These are phyloP conservation scores for Flagelloscypha sp. DNA, from an alignment of 768 basidiomycete species.

Conservation along the genomic window DNA sequence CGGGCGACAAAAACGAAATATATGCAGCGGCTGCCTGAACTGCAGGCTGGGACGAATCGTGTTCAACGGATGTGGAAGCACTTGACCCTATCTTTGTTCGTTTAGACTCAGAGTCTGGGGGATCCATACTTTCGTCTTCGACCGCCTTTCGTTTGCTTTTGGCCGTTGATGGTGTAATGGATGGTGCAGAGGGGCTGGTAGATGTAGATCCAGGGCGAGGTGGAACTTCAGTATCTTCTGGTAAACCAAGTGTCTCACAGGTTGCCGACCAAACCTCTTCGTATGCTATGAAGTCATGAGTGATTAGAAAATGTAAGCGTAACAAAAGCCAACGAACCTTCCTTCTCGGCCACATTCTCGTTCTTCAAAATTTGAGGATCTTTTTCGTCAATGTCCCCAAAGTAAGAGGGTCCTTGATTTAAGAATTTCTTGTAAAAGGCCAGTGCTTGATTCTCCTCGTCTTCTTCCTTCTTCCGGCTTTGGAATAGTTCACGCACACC, in stretches of 20 bases:
- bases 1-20: slow-evolving; percentile 68
- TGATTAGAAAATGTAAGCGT: background rate
- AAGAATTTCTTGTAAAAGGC: slow-evolving; percentile 82
- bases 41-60: slow-evolving; percentile 26
- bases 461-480: slow-evolving; percentile 76
- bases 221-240: slow-evolving; percentile 43
- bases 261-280: slow-evolving; percentile 50
- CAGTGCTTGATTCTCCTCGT: slow-evolving; percentile 75
- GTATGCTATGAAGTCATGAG: slow-evolving; percentile 42
- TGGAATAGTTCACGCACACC: slow-evolving; percentile 94
- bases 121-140: slow-evolving; percentile 34
- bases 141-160: slow-evolving; percentile 45
- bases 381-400: slow-evolving; percentile 82
- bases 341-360: slow-evolving; percentile 65
- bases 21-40: slow-evolving; percentile 58
- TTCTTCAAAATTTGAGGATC: slow-evolving; percentile 58
- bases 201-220: slow-evolving; percentile 43
- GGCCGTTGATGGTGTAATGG: slow-evolving; percentile 16
- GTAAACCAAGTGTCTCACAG: slow-evolving; percentile 43
- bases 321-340: slow-evolving; percentile 42
- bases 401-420: slow-evolving; percentile 82
- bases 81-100: slow-evolving; percentile 9
- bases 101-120: slow-evolving; percentile 24
- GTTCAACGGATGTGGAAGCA: slow-evolving; percentile 6
- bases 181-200: slow-evolving; percentile 14